Evolutionary conservation across 306 rosid genomes (phyloP).

Genomic region (Prunus fruticosa): DNA sequence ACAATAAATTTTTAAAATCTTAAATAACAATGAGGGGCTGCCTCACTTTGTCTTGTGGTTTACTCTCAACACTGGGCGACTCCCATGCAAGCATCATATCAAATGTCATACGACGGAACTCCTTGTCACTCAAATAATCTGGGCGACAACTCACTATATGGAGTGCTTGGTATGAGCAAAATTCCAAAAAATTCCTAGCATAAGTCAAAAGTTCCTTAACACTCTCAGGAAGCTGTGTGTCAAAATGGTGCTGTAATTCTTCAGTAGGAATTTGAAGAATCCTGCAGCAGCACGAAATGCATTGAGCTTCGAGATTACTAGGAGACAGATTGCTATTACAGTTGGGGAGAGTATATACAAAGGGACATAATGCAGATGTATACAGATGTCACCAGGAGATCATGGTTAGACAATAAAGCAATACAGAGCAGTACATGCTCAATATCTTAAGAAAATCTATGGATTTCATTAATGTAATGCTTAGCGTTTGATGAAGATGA

Average conservation of each 20-base stretch:
- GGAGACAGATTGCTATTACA: background rate
- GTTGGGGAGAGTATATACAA: background rate
- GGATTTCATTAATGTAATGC: background rate
- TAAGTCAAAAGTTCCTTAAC: conserved; percentile 60
- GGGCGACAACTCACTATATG: conserved; percentile 31
- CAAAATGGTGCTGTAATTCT: conserved; percentile 66
- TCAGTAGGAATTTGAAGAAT: conserved; percentile 57
- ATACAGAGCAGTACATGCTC: background rate
- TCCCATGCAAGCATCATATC: conserved; percentile 99
- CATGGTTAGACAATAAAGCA: background rate
- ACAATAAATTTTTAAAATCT: background rate
- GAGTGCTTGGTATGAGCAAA: conserved; percentile 70
- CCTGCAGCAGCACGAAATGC: conserved; percentile 38
- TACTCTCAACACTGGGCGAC: conserved; percentile 53
- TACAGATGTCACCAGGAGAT: background rate
- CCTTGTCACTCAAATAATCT: conserved; percentile 55
- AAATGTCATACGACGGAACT: conserved; percentile 63
- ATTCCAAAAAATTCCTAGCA: conserved; percentile 69
- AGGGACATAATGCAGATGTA: background rate
- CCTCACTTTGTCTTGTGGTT: conserved; percentile 44
- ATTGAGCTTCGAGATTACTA: background rate
- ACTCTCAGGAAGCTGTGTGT: conserved; percentile 55
- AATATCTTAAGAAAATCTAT: background rate
- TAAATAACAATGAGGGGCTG: conserved; percentile 17
- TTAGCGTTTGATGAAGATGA: background rate